Evolutionary conservation across 1,284 basidiomycete genomes (phyloP).

Genomic region (Irpex lacteus): DNA sequence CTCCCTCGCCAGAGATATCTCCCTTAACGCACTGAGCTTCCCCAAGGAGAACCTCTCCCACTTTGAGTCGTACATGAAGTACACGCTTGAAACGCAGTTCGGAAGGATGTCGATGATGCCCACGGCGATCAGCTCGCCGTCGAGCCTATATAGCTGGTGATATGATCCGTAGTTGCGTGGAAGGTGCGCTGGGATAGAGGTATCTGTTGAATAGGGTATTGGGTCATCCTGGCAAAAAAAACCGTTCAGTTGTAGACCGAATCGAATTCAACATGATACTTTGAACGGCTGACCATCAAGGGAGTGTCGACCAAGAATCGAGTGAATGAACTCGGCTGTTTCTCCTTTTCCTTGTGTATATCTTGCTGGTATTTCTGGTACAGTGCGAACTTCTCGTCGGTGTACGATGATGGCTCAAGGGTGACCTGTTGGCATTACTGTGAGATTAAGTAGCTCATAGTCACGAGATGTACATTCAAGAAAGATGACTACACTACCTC

Average conservation of each 20-base stretch:
- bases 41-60: conserved; percentile 81
- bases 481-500: conserved; percentile 39
- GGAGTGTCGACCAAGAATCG: conserved; percentile 83
- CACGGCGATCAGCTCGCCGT: conserved; percentile 82
- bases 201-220: conserved; percentile 51
- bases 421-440: conserved; percentile 47
- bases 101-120: conserved; percentile 93
- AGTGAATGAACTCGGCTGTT: conserved; percentile 53
- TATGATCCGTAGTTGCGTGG: conserved; percentile 81
- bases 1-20: conserved; percentile 70
- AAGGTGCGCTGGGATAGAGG: conserved; percentile 47
- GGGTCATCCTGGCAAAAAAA: conserved; percentile 33
- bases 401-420: conserved; percentile 74
- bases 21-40: conserved; percentile 86
- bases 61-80: conserved; percentile 88
- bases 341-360: conserved; percentile 71
- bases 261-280: background rate
- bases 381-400: conserved; percentile 77
- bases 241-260: background rate
- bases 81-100: conserved; percentile 89
- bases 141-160: conserved; percentile 82
- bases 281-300: conserved; percentile 49
- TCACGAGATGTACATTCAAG: background rate
- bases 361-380: conserved; percentile 75
- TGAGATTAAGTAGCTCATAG: background rate